phyloP scores from a whole-genome alignment of 768 basidiomycete genomes.

The Dentipellis fragilis region DNA sequence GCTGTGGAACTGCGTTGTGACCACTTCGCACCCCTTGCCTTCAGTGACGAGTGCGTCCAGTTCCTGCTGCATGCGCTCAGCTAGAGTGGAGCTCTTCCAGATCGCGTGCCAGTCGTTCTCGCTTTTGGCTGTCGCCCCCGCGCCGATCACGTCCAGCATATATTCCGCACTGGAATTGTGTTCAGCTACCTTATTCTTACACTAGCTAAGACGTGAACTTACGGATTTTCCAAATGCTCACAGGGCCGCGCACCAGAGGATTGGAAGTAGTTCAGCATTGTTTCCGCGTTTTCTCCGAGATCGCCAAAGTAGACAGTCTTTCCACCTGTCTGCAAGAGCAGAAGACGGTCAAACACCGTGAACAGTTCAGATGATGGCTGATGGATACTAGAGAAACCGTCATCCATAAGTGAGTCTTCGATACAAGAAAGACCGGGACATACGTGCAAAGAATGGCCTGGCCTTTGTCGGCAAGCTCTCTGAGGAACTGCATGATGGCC shows the following conservation, averaged over 20 bases:
- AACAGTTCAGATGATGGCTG: slow-evolving; percentile 82
- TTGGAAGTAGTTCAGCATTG: slow-evolving; percentile 69
- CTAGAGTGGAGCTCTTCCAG: slow-evolving; percentile 37
- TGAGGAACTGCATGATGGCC: slow-evolving; percentile 69
- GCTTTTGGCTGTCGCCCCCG: slow-evolving; percentile 38
- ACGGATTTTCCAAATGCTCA: slow-evolving; percentile 58
- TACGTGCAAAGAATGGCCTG: slow-evolving; percentile 86
- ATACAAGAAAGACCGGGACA: slow-evolving; percentile 15
- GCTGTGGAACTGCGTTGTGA: slow-evolving; percentile 15
- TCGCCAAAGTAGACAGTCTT: slow-evolving; percentile 59
- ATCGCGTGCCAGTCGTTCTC: slow-evolving; percentile 37
- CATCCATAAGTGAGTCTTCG: not conserved
- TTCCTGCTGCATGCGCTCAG: slow-evolving; percentile 26
- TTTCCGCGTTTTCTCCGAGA: slow-evolving; percentile 48
- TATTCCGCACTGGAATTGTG: slow-evolving; percentile 28
- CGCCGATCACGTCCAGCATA: slow-evolving; percentile 46
- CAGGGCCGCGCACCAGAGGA: slow-evolving; percentile 54
- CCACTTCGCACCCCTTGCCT: slow-evolving; percentile 19
- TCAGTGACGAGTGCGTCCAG: slow-evolving; percentile 33
- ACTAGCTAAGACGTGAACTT: slow-evolving; percentile 1
- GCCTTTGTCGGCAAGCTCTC: slow-evolving; percentile 67
- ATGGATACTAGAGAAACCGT: slow-evolving; percentile 21
- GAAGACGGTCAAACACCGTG: slow-evolving; percentile 70
- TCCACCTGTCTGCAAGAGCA: slow-evolving; percentile 73
- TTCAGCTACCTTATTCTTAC: not conserved